Percentiles rank a stretch among this genome's conserved stretches.
Conservation (phyloP, 345 rosid genomes). For the Jatropha curcas region DNA sequence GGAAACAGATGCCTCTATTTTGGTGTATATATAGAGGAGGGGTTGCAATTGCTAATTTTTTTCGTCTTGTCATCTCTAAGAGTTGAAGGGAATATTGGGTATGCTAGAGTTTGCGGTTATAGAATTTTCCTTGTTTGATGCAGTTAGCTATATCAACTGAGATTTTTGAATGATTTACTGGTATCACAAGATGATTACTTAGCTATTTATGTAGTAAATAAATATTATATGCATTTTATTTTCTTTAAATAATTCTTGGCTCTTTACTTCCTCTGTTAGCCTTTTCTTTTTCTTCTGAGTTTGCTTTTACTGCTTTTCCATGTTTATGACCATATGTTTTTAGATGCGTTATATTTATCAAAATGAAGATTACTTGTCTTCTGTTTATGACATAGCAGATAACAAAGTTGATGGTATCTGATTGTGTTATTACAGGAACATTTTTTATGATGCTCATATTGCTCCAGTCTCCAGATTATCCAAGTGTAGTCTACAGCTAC, state of each 20-base stretch:
- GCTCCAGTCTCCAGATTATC: not conserved
- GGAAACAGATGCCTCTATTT: not conserved
- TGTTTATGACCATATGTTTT: not conserved
- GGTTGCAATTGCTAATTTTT: not conserved
- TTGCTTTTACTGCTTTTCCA: not conserved
- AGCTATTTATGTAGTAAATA: no score
- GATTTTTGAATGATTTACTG: no score
- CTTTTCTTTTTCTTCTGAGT: not conserved
- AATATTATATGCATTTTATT: no score
- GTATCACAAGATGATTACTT: no score
- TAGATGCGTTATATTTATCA: not conserved
- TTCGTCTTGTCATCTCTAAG: not conserved
- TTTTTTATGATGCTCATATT: not conserved
- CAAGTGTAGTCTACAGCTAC: not conserved
- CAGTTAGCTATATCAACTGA: no score
- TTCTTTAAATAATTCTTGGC: no score
- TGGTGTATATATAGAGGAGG: not conserved
- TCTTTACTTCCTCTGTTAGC: not conserved
- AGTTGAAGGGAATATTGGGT: no score
- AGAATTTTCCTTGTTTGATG: no score
- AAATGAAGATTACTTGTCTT: not conserved
- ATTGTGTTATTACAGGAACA: slow-evolving; percentile 7
- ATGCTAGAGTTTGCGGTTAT: no score
- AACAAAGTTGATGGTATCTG: not conserved
- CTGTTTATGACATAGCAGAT: not conserved